Percentiles rank a stretch among this genome's conserved stretches.
Conservation (phyloP, 176 grass and related monocot genomes). For the Cymbopogon citratus region DNA sequence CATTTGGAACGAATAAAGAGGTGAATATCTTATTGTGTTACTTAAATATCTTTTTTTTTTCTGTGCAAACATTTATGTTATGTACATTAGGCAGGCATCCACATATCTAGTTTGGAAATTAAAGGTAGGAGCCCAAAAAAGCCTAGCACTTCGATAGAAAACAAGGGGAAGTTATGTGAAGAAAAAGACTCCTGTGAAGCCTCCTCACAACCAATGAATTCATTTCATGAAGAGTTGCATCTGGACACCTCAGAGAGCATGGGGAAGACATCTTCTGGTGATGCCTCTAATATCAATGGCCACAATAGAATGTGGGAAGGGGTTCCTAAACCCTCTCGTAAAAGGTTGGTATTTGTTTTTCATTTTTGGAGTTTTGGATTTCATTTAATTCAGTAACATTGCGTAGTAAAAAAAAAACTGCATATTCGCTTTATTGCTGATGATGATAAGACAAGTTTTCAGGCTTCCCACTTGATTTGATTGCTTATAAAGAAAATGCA, state of each 20-base stretch:
- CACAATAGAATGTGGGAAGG: slow-evolving; percentile 4
- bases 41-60: slow-evolving; percentile 12
- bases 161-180: slow-evolving; percentile 29
- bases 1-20: slow-evolving; percentile 38
- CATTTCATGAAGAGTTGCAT: slow-evolving; percentile 35
- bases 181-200: slow-evolving; percentile 28
- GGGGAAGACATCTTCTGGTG: slow-evolving; percentile 33
- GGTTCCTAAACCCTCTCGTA: slow-evolving; percentile 31
- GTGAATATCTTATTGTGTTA: slow-evolving; percentile 34
- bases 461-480: not conserved
- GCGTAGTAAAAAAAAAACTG: not conserved
- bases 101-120: slow-evolving; percentile 34
- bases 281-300: slow-evolving; percentile 2
- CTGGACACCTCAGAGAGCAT: slow-evolving; percentile 24
- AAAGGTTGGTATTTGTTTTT: slow-evolving; percentile 45
- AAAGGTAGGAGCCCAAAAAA: slow-evolving; percentile 6
- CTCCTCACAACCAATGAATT: slow-evolving; percentile 10
- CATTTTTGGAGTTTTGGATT: not conserved
- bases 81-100: slow-evolving; percentile 56
- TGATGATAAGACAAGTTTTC: not conserved
- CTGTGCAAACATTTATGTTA: slow-evolving; percentile 38
- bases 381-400: not conserved
- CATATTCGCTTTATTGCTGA: not conserved
- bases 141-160: slow-evolving; percentile 25
- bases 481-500: not conserved